phyloP scores from a whole-genome alignment of 1,284 basidiomycete genomes.

The Ustilago curta region DNA sequence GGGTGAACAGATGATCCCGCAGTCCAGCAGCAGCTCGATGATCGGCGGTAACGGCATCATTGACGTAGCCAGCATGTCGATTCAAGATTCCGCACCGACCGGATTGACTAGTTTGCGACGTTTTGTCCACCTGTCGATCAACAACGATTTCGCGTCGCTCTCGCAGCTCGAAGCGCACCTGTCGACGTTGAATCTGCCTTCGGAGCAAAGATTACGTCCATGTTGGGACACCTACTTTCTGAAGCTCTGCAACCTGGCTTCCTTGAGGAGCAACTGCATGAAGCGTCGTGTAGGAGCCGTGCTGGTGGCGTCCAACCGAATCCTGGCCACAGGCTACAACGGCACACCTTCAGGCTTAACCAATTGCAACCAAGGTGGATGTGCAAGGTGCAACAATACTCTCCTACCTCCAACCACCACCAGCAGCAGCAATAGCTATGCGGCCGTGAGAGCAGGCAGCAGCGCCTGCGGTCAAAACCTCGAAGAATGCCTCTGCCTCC shows the following conservation, averaged over 20 bases:
- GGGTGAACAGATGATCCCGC: slow-evolving; percentile 12
- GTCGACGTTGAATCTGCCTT: slow-evolving; percentile 78
- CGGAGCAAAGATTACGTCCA: slow-evolving; percentile 80
- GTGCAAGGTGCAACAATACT: slow-evolving; percentile 63
- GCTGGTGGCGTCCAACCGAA: slow-evolving; percentile 82
- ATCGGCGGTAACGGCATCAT: slow-evolving; percentile 31
- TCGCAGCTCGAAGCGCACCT: slow-evolving; percentile 76
- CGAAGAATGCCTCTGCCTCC: slow-evolving; percentile 90
- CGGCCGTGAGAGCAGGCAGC: slow-evolving; percentile 2
- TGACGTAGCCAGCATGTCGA: slow-evolving; percentile 9
- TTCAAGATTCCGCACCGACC: slow-evolving; percentile 19
- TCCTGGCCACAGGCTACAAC: slow-evolving; percentile 98
- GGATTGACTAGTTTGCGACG: slow-evolving; percentile 29
- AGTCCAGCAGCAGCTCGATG: slow-evolving; percentile 23
- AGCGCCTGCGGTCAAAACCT: slow-evolving; percentile 73
- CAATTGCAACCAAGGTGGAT: slow-evolving; percentile 69
- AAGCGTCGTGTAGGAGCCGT: slow-evolving; percentile 95
- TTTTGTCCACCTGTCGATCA: slow-evolving; percentile 75
- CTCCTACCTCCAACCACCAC: slow-evolving; percentile 6
- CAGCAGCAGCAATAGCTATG: neutral
- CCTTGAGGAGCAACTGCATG: slow-evolving; percentile 75
- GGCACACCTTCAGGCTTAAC: slow-evolving; percentile 89
- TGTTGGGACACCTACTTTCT: slow-evolving; percentile 69
- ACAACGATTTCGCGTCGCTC: slow-evolving; percentile 78
- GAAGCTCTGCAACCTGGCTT: slow-evolving; percentile 65